Evolutionary conservation across 352 stramenopile species (phyloP).

Genomic region (Albugo candida): DNA sequence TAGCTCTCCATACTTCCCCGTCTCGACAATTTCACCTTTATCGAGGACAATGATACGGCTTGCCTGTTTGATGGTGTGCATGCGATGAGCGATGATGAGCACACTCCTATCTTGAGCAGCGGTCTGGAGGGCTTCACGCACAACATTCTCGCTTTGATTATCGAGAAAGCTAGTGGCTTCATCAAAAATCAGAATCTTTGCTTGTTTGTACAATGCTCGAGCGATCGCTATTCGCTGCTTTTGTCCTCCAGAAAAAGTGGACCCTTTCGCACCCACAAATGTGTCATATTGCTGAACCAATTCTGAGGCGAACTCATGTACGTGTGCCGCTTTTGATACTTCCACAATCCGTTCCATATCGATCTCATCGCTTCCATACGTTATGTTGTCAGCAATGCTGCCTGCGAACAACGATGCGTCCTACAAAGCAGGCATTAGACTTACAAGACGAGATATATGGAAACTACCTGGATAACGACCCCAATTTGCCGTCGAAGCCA

Average conservation of each 20-base stretch:
- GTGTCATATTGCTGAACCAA: conserved; percentile 91
- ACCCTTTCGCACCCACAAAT: conserved; percentile 90
- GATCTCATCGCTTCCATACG: conserved; percentile 35
- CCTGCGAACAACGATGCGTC: conserved; percentile 66
- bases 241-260: conserved; percentile 92
- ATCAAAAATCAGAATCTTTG: conserved; percentile 66
- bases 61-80: conserved; percentile 73
- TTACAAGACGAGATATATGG: neutral
- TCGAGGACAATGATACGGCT: conserved; percentile 72
- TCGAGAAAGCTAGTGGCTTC: conserved; percentile 74
- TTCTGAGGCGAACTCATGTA: conserved; percentile 57
- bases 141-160: conserved; percentile 58
- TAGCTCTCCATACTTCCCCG: conserved; percentile 52
- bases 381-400: conserved; percentile 75
- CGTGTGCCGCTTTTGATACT: conserved; percentile 48
- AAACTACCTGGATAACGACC: conserved; percentile 47
- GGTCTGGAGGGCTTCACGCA: conserved; percentile 39
- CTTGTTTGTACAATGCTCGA: conserved; percentile 59
- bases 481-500: conserved; percentile 73
- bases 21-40: conserved; percentile 56
- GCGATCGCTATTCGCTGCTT: conserved; percentile 88
- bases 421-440: conserved; percentile 2
- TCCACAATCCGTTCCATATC: conserved; percentile 33
- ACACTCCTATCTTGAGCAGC: conserved; percentile 49
- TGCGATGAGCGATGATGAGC: conserved; percentile 69